Percentiles rank a stretch among this genome's conserved stretches.
These are phyloP conservation scores for Termitomyces sp. DNA, from an alignment of 768 basidiomycete genomes.

Conservation along the genomic window DNA sequence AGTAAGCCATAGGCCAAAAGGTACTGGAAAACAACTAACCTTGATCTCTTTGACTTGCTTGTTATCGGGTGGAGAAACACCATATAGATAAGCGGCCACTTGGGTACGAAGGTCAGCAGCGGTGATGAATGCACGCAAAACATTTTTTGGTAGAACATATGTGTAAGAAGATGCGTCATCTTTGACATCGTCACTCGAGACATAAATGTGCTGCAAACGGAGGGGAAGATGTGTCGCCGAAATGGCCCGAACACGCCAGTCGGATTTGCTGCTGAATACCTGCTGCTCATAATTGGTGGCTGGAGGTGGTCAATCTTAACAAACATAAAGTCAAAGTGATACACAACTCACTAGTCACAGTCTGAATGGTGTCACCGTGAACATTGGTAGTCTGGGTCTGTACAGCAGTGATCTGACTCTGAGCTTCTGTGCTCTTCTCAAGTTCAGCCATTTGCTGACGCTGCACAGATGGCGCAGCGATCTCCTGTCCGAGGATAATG, in stretches of 20 bases:
- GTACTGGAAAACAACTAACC: conserved; percentile 23
- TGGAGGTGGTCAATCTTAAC: conserved; percentile 19
- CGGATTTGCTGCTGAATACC: conserved; percentile 98
- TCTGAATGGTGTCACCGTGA: conserved; percentile 94
- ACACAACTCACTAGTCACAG: conserved; percentile 74
- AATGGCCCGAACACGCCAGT: conserved; percentile 98
- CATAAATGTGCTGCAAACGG: conserved; percentile 97
- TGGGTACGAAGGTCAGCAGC: conserved; percentile 95
- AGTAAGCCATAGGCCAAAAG: not conserved
- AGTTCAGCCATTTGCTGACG: conserved; percentile 99
- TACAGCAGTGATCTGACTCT: conserved; percentile 90
- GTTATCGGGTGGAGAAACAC: conserved; percentile 90
- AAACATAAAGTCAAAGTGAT: conserved; percentile 1
- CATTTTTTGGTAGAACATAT: conserved; percentile 96
- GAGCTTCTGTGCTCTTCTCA: conserved; percentile 94
- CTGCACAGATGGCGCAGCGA: conserved; percentile 91
- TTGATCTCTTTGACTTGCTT: conserved; percentile 99
- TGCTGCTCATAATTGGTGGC: conserved; percentile 97
- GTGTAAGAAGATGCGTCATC: conserved; percentile 95
- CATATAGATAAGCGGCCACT: conserved; percentile 92
- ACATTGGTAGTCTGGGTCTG: conserved; percentile 99
- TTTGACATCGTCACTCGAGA: conserved; percentile 98
- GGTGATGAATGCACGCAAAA: conserved; percentile 89
- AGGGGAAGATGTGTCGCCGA: conserved; percentile 94
- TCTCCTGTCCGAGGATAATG: conserved; percentile 98